These are phyloP conservation scores for Rhynchosporium agropyri DNA, from an alignment of 2,329 filamentous ascomycete species.

Conservation along the genomic window DNA sequence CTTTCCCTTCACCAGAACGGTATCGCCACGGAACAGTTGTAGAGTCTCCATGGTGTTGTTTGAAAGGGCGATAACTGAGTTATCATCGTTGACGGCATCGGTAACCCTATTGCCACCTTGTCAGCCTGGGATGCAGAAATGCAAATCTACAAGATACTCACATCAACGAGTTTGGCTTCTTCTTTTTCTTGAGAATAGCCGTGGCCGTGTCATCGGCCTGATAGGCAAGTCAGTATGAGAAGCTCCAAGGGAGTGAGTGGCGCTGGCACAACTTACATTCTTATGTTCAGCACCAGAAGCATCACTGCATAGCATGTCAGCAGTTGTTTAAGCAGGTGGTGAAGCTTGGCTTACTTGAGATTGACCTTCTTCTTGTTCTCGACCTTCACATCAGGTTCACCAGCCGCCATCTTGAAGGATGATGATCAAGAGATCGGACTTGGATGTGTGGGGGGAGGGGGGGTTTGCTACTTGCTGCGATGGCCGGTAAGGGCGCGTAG, in stretches of 20 bases:
- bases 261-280: constrained; percentile 60
- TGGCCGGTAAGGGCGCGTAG: constrained; percentile 16
- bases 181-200: constrained; percentile 99
- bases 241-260: constrained; percentile 36
- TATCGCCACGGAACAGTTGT: constrained; percentile 98
- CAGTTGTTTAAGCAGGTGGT: constrained; percentile 22
- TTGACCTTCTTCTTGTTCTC: constrained; percentile 83
- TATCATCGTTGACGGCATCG: constrained; percentile 98
- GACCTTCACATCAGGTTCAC: constrained; percentile 56
- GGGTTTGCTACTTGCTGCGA: constrained; percentile 16
- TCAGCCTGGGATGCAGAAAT: constrained; percentile 41
- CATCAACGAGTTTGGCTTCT: constrained; percentile 99
- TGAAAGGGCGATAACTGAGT: constrained; percentile 97
- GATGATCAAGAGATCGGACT: constrained; percentile 21
- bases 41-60: constrained; percentile 99
- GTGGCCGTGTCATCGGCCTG: constrained; percentile 91
- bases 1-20: constrained; percentile 97
- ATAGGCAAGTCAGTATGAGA: constrained; percentile 42
- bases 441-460: not conserved
- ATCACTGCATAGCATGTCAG: constrained; percentile 65
- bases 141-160: constrained; percentile 51
- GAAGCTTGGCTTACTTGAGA: constrained; percentile 64
- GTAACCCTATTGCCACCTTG: constrained; percentile 70
- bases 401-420: constrained; percentile 64
- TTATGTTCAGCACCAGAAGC: constrained; percentile 85